Conservation (phyloP, 2,329 filamentous ascomycete species). For the Epichloe sp. region DNA sequence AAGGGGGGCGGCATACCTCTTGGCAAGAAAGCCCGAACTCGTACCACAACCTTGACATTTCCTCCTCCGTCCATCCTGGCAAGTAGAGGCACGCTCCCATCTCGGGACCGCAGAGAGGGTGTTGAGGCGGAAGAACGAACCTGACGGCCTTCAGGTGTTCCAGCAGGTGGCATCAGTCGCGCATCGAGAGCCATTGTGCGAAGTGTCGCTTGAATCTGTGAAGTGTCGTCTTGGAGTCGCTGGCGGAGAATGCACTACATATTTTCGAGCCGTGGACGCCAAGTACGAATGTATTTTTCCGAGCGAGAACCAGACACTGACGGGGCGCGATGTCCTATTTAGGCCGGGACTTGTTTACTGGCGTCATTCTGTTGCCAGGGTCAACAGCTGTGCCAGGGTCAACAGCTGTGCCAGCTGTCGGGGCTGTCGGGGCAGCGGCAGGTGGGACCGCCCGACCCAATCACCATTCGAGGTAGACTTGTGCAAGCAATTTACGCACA, state of each 20-base stretch:
- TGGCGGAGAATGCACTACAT: slow-evolving; percentile 28
- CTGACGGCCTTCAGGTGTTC: slow-evolving; percentile 20
- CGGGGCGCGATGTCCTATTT: not conserved
- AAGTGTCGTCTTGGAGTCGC: slow-evolving; percentile 26
- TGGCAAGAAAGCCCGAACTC: slow-evolving; percentile 66
- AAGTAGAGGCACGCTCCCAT: slow-evolving; percentile 47
- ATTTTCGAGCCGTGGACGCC: slow-evolving; percentile 3
- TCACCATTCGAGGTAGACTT: not conserved
- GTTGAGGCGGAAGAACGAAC: slow-evolving; percentile 61
- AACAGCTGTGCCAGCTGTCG: slow-evolving; percentile 3
- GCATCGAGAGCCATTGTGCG: slow-evolving; percentile 28
- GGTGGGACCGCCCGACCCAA: not conserved
- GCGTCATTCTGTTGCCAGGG: slow-evolving; percentile 21
- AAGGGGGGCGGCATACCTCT: slow-evolving; percentile 38
- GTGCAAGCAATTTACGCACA: not conserved
- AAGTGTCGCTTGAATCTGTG: slow-evolving; percentile 26
- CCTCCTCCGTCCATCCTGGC: slow-evolving; percentile 50
- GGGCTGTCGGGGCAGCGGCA: not conserved
- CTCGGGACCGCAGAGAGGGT: slow-evolving; percentile 61
- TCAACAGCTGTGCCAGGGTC: slow-evolving; percentile 13
- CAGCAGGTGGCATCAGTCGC: slow-evolving; percentile 32
- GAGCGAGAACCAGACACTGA: not conserved
- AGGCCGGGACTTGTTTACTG: slow-evolving; percentile 20
- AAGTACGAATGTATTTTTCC: not conserved
- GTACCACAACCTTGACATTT: slow-evolving; percentile 72